Evolutionary conservation across 345 rosid species (phyloP), one percentile per base, ranked within the genome.

Genomic region (Eutrema japonicum): DNA sequence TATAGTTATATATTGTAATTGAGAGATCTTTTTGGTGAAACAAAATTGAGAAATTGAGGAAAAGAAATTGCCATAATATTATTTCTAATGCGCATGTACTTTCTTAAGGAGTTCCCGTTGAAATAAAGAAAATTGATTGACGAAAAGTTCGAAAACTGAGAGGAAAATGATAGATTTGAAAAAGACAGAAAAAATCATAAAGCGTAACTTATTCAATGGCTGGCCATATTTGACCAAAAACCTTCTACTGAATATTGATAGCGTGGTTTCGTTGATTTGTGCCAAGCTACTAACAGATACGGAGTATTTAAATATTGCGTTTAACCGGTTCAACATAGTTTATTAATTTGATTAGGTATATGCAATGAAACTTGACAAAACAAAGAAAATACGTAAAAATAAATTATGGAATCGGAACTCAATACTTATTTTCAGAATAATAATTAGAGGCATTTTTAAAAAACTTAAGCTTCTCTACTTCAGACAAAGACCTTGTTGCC

Each of bases 161-260:
- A 69, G 4, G 36, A 43, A 54, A 56, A 42, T 53, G 52, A 41
- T 42, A 9, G 8, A 41, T 30, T 14, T 53, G 33, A 48, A 37
- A 47, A 47, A 36, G 41, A 46, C 40, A 36, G 26, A 32, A 10
- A 22, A 30, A 4, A 22, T 11, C 55, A 35, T 8, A 7, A 6
- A 69, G 53, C 35, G 35, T 7, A 27, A 57, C 37, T 57, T 46
- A 70, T 58, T 70, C 48, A 70, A 59, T 58, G 66, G 74, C 58
- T 58, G 49, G 16, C 67, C 27, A 49, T 38, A 59, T 48, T 59
- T 70, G 74, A 70, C 74, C 66, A 58, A 36, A 70, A 32, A 33
- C 42, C 64, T 42, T 54, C 18, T 14, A 30, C 11, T 67, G 29
- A 67, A 51, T 9, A 52, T 41, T 11, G 4, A 18, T 43, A 18